Evolutionary conservation across 1,284 basidiomycete genomes (phyloP).

Genomic region (Apiotrichum mycotoxinovorans): DNA sequence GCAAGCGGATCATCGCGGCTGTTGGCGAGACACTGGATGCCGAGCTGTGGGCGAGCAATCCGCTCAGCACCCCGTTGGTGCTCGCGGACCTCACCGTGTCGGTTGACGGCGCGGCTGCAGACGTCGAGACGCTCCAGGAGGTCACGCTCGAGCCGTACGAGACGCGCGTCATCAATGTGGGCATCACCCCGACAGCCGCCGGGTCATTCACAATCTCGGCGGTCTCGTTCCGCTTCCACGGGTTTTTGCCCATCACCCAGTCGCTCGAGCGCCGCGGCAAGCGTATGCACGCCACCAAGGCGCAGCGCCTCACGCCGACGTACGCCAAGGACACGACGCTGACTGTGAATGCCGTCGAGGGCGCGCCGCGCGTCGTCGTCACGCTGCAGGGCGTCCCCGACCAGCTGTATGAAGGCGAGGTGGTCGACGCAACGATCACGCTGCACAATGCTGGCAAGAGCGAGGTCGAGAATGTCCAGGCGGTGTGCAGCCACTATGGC

Average conservation of each 20-base stretch:
- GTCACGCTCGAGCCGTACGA: constrained; percentile 48
- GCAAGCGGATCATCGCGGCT: constrained; percentile 25
- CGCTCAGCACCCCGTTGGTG: constrained; percentile 47
- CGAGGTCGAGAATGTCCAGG: constrained; percentile 30
- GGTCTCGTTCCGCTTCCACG: constrained; percentile 48
- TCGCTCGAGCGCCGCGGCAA: constrained; percentile 45
- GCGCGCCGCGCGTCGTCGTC: constrained; percentile 40
- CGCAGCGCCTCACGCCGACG: constrained; percentile 44
- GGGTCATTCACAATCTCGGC: constrained; percentile 33
- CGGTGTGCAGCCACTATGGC: constrained; percentile 33
- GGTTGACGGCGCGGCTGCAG: constrained; percentile 17
- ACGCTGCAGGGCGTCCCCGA: constrained; percentile 29
- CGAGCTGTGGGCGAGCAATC: constrained; percentile 50
- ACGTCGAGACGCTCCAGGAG: constrained; percentile 26
- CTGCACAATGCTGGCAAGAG: constrained; percentile 43
- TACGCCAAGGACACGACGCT: constrained; percentile 51
- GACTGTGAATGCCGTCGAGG: constrained; percentile 38
- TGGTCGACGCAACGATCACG: constrained; percentile 20
- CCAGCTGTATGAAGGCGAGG: constrained; percentile 42
- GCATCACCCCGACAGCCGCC: constrained; percentile 26
- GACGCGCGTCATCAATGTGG: constrained; percentile 35
- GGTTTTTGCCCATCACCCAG: constrained; percentile 50
- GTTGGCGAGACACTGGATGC: constrained; percentile 44
- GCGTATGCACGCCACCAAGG: constrained; percentile 50
- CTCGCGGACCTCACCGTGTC: constrained; percentile 27